phyloP scores from a whole-genome alignment of 2,329 filamentous ascomycete genomes.

The Sporothrix pseudoabietina region DNA sequence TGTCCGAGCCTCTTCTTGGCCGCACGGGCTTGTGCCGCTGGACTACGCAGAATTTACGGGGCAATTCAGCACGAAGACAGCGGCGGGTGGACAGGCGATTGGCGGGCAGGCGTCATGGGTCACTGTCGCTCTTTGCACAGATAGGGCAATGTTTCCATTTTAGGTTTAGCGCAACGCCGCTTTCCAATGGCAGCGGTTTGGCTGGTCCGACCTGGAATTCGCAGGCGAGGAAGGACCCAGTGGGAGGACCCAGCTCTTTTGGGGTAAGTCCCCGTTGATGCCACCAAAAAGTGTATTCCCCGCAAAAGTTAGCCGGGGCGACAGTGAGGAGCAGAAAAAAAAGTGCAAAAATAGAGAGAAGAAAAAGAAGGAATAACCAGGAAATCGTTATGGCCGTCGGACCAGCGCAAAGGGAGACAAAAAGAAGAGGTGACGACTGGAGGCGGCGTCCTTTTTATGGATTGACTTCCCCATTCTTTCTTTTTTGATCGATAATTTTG shows the following conservation, averaged over 20 bases:
- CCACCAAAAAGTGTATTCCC: background rate
- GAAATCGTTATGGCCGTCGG: conserved; percentile 21
- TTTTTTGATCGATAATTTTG: background rate
- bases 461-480: conserved; percentile 3
- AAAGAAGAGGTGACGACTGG: background rate
- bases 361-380: background rate
- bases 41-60: background rate
- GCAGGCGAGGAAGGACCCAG: background rate
- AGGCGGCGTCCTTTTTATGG: background rate
- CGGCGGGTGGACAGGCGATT: background rate
- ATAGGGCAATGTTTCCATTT: conserved; percentile 28
- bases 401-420: conserved; percentile 1
- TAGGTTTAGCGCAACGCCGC: conserved; percentile 11
- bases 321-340: background rate
- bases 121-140: conserved; percentile 15
- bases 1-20: background rate
- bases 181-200: conserved; percentile 21
- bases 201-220: conserved; percentile 9
- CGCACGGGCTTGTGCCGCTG: background rate
- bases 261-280: conserved; percentile 17
- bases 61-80: background rate
- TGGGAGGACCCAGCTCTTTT: conserved; percentile 16
- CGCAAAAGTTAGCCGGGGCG: conserved; percentile 17
- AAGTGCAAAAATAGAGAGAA: too few species aligned
- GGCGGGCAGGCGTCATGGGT: background rate